Evolutionary conservation across 2,329 filamentous ascomycete species (phyloP).

Genomic region (Domatiomyces catenatus): DNA sequence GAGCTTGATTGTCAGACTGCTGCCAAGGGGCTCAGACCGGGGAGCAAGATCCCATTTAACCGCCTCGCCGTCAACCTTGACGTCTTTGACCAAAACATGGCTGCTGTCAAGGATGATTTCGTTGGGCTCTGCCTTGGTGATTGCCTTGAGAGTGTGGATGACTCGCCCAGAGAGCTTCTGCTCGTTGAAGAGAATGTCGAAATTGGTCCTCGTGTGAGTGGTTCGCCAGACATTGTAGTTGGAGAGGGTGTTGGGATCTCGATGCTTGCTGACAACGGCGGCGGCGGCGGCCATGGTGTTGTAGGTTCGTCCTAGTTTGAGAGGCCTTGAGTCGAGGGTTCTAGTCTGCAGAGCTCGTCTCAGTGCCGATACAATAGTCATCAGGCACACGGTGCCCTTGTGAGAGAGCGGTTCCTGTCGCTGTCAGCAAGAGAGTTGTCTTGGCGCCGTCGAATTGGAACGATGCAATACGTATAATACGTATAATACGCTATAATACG

Average conservation of each 20-base stretch:
- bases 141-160: constrained; percentile 57
- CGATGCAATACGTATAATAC: too few relatives aligned
- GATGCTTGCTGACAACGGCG: constrained; percentile 30
- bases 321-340: neutral
- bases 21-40: constrained; percentile 52
- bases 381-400: neutral
- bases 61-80: constrained; percentile 52
- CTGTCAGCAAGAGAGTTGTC: neutral
- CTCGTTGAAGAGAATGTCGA: constrained; percentile 69
- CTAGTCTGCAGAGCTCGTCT: neutral
- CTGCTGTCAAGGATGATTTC: constrained; percentile 84
- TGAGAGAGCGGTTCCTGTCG: neutral
- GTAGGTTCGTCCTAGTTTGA: neutral
- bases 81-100: constrained; percentile 55
- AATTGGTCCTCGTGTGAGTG: constrained; percentile 64
- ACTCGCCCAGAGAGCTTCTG: constrained; percentile 66
- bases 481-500: too few relatives aligned
- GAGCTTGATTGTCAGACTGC: constrained; percentile 33
- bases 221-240: constrained; percentile 86
- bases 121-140: constrained; percentile 55
- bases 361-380: neutral
- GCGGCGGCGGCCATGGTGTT: constrained; percentile 20
- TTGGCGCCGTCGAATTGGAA: too few relatives aligned
- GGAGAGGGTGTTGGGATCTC: constrained; percentile 78
- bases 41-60: constrained; percentile 56